Conservation (phyloP, 2,329 filamentous ascomycete species). For the Plenodomus tracheiphilus region DNA sequence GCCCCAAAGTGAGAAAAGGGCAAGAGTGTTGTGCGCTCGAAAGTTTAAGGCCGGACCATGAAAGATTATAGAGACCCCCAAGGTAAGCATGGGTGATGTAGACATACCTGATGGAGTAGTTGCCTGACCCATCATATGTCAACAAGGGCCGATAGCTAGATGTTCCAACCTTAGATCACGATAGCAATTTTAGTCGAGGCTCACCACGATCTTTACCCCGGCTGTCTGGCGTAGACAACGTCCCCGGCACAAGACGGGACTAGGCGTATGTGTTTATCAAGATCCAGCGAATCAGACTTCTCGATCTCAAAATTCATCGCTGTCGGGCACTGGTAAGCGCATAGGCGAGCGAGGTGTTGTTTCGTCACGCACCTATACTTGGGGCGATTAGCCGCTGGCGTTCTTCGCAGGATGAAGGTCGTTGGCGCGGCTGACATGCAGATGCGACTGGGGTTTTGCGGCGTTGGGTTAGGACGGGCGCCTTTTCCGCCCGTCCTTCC, state of each 20-base stretch:
- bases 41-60: constrained; percentile 1
- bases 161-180: constrained; percentile 12
- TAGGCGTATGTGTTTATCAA: constrained; percentile 3
- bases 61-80: constrained; percentile 6
- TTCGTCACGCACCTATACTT: constrained; percentile 21
- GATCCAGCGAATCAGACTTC: constrained; percentile 4
- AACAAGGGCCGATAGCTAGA: background rate
- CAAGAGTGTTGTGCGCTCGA: background rate
- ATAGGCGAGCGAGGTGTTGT: constrained; percentile 6
- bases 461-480: background rate
- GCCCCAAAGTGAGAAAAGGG: constrained; percentile 3
- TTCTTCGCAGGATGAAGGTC: constrained; percentile 18
- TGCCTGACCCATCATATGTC: background rate
- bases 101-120: background rate
- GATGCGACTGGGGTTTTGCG: background rate
- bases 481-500: background rate
- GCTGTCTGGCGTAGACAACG: constrained; percentile 6
- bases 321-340: constrained; percentile 19
- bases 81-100: constrained; percentile 1
- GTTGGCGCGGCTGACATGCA: constrained; percentile 25
- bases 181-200: constrained; percentile 23
- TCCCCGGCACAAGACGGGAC: constrained; percentile 5
- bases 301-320: constrained; percentile 9
- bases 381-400: constrained; percentile 18
- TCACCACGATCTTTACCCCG: constrained; percentile 14